Percentiles rank a stretch among this genome's conserved stretches.
Evolutionary conservation across 1,284 basidiomycete genomes (phyloP).

Genomic region (Coriolopsis trogii): DNA sequence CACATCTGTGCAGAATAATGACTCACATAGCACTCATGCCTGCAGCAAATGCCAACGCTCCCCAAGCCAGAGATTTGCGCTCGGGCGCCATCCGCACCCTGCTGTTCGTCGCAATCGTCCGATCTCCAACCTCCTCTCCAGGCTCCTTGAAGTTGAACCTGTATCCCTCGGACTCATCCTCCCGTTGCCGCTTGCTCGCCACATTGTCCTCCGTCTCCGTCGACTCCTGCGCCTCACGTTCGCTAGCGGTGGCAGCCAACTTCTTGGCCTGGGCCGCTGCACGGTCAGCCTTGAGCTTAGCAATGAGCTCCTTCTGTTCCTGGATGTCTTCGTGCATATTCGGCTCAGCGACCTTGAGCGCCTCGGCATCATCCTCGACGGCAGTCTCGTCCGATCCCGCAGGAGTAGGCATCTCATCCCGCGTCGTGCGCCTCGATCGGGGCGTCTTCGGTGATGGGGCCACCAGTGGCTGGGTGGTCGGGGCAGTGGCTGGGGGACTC

Average conservation of each 20-base stretch:
- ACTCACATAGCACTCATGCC: conserved; percentile 74
- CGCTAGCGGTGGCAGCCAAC: conserved; percentile 18
- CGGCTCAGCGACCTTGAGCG: conserved; percentile 56
- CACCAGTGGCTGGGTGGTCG: conserved; percentile 38
- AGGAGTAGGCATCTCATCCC: conserved; percentile 47
- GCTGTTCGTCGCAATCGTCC: conserved; percentile 66
- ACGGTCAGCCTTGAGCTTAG: conserved; percentile 61
- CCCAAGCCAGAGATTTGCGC: conserved; percentile 75
- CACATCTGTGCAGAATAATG: neutral
- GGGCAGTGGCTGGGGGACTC: conserved; percentile 37
- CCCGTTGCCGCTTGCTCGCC: conserved; percentile 50
- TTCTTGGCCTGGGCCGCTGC: conserved; percentile 31
- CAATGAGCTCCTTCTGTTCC: conserved; percentile 74
- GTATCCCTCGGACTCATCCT: conserved; percentile 53
- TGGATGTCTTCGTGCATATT: conserved; percentile 68
- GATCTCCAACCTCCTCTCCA: conserved; percentile 49
- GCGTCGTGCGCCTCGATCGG: conserved; percentile 39
- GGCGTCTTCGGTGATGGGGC: conserved; percentile 41
- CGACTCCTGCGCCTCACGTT: conserved; percentile 31
- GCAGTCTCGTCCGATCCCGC: conserved; percentile 61
- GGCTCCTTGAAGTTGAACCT: conserved; percentile 65
- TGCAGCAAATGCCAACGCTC: conserved; percentile 71
- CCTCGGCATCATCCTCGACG: conserved; percentile 61
- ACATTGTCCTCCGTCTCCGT: conserved; percentile 21
- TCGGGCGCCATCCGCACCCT: conserved; percentile 58